Base-by-base conservation (phyloP, 2,329 filamentous ascomycete species). In the Mycogone perniciosa region DNA sequence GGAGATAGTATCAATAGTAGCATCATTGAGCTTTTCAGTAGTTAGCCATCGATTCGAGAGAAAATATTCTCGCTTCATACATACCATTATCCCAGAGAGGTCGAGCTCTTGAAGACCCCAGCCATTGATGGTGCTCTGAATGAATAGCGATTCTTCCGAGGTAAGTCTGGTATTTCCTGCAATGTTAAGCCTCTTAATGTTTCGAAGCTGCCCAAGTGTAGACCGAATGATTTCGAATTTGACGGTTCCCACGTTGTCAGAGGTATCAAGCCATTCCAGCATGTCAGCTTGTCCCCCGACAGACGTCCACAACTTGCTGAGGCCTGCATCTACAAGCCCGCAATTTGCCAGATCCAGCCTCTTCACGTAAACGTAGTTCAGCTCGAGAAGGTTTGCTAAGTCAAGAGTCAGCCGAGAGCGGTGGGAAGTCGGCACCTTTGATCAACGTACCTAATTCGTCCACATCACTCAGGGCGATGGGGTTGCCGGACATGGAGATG, bases 41-140 rank as follows among this genome's bases (percentile, higher is more conserved):
- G 56, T 60, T 53, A 41, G 30, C 37, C 2, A 6, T 2, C 2
- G 31, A 5, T 20, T 20, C 8, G 29, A 9, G 7, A 4, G 11
- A 27, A n/a, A 45, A 7, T 45, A 9, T 8, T 27, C 2, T 7
- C 27, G 30, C 30, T 10, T 27, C 26, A 51, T 29, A 52, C 69
- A 55, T 62, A 79, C 75, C 66, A 74, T 73, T 62, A 77, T 80
- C 5, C 74, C 72, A 3, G 79, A 80, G 30, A 82, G 63, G 54
- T 81, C 72, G 11, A 82, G 63, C 51, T 78, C 76, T 58, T 79
- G 73, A 27, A 82, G 65, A n/a, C 66, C 65, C 69, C 74, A 76
- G 13, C 64, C 59, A 38, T 66, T 57, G 41, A 79, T 62, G 6
- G 67, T 62, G 46, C 71, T 69, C 52, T 74, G 61, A 47, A 76